These are phyloP conservation scores for Phytophthora fragariae DNA, from an alignment of 352 stramenopile genomes.

Conservation along the genomic window DNA sequence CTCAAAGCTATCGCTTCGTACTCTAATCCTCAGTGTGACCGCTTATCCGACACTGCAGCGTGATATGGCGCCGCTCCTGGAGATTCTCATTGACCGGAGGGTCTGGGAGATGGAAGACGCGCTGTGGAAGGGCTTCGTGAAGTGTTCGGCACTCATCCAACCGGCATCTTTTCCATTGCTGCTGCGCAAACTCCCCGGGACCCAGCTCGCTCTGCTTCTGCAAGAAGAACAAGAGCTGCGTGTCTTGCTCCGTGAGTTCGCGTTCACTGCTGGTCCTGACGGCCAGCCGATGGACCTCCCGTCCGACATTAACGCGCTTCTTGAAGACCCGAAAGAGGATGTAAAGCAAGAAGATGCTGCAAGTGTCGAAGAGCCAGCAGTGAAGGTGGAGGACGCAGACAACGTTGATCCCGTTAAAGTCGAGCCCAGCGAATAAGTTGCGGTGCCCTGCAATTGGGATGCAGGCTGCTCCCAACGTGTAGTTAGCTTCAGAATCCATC, in stretches of 20 bases:
- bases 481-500: conserved; percentile 15
- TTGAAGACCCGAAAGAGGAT: conserved; percentile 36
- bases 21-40: conserved; percentile 82
- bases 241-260: conserved; percentile 54
- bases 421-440: conserved; percentile 24
- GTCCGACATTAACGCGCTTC: conserved; percentile 38
- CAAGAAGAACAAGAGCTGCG: conserved; percentile 71
- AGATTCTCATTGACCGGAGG: conserved; percentile 55
- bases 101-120: conserved; percentile 83
- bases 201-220: conserved; percentile 58
- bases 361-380: conserved; percentile 13
- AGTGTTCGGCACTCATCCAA: conserved; percentile 77
- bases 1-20: conserved; percentile 76
- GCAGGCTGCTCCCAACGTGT: neutral
- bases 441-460: neutral
- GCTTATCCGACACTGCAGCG: conserved; percentile 71
- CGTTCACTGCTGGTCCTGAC: conserved; percentile 41
- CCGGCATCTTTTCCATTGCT: conserved; percentile 76
- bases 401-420: conserved; percentile 28
- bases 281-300: conserved; percentile 42
- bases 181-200: conserved; percentile 58
- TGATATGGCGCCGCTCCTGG: conserved; percentile 67
- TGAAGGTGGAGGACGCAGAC: conserved; percentile 32
- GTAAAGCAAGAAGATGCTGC: conserved; percentile 22
- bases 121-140: conserved; percentile 85